Evolutionary conservation across 2,329 filamentous ascomycete genomes (phyloP), one percentile per base, ranked within the genome.

Genomic region (Pseudocercospora crystallina): DNA sequence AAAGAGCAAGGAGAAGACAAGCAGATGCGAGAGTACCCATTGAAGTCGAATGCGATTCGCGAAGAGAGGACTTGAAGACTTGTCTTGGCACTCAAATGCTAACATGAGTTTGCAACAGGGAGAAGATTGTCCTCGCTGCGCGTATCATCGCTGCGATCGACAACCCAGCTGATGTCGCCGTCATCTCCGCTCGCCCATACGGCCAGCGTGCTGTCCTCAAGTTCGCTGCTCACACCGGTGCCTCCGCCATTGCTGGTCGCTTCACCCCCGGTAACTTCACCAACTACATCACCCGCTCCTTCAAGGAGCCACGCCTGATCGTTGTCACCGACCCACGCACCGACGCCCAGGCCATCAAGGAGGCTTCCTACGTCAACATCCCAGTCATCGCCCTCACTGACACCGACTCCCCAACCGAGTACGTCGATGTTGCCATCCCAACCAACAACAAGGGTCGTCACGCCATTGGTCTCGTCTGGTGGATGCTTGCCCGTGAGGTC

Each of bases 401-500:
- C 80, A 96, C 92, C 73, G 94, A 99, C 83, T 97, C 94, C 58
- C 94, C 94, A 71, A 97, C 94, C 77, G 92, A 99, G 81, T 99
- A 92, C 82, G 94, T 99, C 75, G 94, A 99, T 74, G 90, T 97
- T 77, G 94, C 94, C 78, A 99, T 99, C 80, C 94, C 94, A 72
- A 96, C 94, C 82, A 99, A 99, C 90, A 99, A 99, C 90, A 99
- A 99, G 88, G 92, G 91, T 83, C 92, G 94, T 75, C 91, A 97
- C 81, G 86, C 95, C 75, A 99, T 99, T 70, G 94, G 94, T 82
- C 84, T 94, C 70, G 77, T 99, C 81, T 99, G 94, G 94, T 99
- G 94, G 94, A 87, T 99, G 86, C 85, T 99, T 68, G 92, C 94
- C 76, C 94, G 94, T 84, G 94, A 99, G 85, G 92, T 99, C 75